phyloP scores from a whole-genome alignment of 192 early-diverging fungal genomes.

The Backusella liffmaniae region DNA sequence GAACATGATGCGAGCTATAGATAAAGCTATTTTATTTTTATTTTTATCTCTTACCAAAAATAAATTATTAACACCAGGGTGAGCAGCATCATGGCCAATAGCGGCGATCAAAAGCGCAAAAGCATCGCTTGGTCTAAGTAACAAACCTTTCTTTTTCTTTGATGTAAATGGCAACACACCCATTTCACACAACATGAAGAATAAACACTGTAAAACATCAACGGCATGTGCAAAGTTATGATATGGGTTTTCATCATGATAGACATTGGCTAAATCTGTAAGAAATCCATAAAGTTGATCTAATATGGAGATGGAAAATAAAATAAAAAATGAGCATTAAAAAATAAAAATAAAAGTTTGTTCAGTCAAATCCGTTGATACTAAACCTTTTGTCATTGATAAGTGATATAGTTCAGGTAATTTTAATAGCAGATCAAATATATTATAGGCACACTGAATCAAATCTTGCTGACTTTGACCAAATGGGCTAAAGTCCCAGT shows the following conservation, averaged over 20 bases:
- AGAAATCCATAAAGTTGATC: conserved; percentile 53
- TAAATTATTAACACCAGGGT: conserved; percentile 93
- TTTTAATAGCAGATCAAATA: conserved; percentile 65
- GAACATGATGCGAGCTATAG: too few relatives aligned
- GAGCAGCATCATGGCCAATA: conserved; percentile 81
- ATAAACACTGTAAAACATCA: conserved; percentile 88
- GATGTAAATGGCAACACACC: conserved; percentile 44
- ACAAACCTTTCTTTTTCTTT: conserved; percentile 29
- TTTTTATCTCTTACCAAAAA: conserved; percentile 61
- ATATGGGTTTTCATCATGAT: conserved; percentile 75
- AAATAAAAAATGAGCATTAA: not conserved
- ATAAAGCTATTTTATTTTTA: too few relatives aligned
- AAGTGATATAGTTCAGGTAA: conserved; percentile 54
- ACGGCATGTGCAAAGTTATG: conserved; percentile 96
- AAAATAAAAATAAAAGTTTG: not conserved
- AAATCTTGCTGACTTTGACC: conserved; percentile 62
- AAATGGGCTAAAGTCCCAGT: conserved; percentile 72
- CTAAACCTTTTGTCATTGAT: conserved; percentile 50
- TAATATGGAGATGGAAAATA: conserved; percentile 9
- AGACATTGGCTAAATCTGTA: conserved; percentile 50
- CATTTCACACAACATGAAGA: conserved; percentile 73
- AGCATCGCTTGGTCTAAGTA: conserved; percentile 52
- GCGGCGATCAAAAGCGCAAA: conserved; percentile 73
- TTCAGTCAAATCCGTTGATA: not conserved
- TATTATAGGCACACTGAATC: conserved; percentile 64